Base-by-base conservation (phyloP, 1,284 basidiomycete genomes). In the Sphaerobolus stellatus region DNA sequence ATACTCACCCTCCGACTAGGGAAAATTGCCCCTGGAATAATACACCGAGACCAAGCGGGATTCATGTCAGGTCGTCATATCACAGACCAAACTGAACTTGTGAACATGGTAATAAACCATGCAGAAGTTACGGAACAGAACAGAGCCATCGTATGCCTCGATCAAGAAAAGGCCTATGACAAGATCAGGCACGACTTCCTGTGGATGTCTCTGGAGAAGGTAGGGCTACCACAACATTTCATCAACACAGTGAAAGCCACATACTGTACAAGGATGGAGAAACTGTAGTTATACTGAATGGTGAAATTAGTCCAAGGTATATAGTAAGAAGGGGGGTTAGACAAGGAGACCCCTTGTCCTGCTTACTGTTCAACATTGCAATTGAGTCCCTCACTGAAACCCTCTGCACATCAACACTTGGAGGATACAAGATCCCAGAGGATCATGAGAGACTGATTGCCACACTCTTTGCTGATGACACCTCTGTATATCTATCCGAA, bases 281-380 rank as follows among this genome's bases (percentile, higher is more conserved):
- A 5, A 38, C 36, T 4, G 22, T 3, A 38, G 22, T 7, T 3
- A 38, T 38, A 5, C n/a, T 38, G n/a, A 38, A 38, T 38, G 36
- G 36, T 4, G 22, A 5, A 38, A 5, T 5, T 22, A 38, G 36
- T 22, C n/a, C 36, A 16, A 3, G n/a, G n/a, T 38, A n/a, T 7
- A 16, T 22, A 3, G 7, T 38, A 13, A 54, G 48, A 7, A n/a
- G 36, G n/a, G 55, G 55, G n/a, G 28, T 57, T 20, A 25, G 36
- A 3, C 36, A 38, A 7, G 36, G 36, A 3, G 36, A 38, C 6
- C 16, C 51, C 13, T 54, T 63, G 2, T 69, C 68, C 0, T 70
- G 68, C 58, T 50, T 64, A 1, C 63, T 70, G 2, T 70, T 68
- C 40, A 49, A 64, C 49, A 22, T 68, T 0, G 65, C 61, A 0